Evolutionary conservation across 1,284 basidiomycete genomes (phyloP).

Genomic region (Stygiomarasmius scandens): DNA sequence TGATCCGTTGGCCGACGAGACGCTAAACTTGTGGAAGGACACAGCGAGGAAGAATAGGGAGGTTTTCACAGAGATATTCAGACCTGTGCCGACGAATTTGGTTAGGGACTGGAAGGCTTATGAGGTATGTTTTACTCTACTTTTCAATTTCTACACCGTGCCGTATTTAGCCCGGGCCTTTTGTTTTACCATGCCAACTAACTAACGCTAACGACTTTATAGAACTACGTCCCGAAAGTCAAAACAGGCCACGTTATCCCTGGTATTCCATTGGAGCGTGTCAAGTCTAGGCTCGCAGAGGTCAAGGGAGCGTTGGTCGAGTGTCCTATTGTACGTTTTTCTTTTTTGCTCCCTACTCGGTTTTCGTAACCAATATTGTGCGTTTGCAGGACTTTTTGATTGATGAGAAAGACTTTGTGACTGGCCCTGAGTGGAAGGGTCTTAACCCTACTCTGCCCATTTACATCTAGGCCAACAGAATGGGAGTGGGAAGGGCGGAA

Average conservation of each 20-base stretch:
- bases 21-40: conserved; percentile 64
- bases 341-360: neutral
- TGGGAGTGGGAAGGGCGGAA: neutral
- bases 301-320: conserved; percentile 79
- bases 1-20: conserved; percentile 76
- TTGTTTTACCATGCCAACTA: no score
- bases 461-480: conserved; percentile 61
- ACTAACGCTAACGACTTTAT: no score
- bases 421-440: conserved; percentile 70
- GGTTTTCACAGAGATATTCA: conserved; percentile 82
- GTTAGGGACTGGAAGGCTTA: conserved; percentile 81
- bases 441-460: conserved; percentile 78
- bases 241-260: conserved; percentile 84
- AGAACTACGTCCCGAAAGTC: conserved; percentile 75
- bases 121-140: conserved; percentile 52
- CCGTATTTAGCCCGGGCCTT: neutral
- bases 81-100: conserved; percentile 79
- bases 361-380: neutral
- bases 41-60: conserved; percentile 82
- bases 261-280: conserved; percentile 59
- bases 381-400: conserved; percentile 73
- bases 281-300: conserved; percentile 74
- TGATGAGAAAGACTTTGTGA: conserved; percentile 74
- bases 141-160: conserved; percentile 11
- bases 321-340: conserved; percentile 62